Base-by-base conservation (phyloP, 2,329 filamentous ascomycete genomes). In the Diaporthe sp. region DNA sequence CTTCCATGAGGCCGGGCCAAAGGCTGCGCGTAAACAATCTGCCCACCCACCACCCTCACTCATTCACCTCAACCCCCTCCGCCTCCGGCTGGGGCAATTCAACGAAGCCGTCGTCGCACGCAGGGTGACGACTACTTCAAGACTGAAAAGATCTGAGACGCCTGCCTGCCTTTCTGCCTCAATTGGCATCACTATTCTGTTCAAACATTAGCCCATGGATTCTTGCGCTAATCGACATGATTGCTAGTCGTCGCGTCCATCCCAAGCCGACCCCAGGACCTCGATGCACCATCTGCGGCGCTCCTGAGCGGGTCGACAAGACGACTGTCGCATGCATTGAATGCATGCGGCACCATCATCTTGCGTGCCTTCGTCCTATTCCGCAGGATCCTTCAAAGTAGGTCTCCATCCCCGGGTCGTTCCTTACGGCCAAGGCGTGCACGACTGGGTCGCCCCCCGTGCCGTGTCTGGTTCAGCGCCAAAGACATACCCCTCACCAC, bases 121-220 rank as follows among this genome's bases (percentile, higher is more conserved):
- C 82, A 84, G 86, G 77, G 82, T 90, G 87, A 90, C 83, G 89
- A 86, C 82, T 81, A 83, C 80, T 80, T 79, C 75, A 83, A 83
- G 90, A 93, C 91, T 94, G 91, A 93, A 94, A 94, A 94, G 92
- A 94, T 89, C 92, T 94, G 92, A 94, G 88, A 87, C 87, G 81
- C 76, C 79, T 79, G 75, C 76, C 79, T 79, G 75, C 73, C 72
- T 44, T 44, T 53, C 44, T 58, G 10, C 61, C 61, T 34, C 59
- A 28, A n/a, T 5, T 39, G 7, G 49, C 34, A 25, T 55, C 34
- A 39, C 31, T 4, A 19, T 37, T 75, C 74, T 78, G 68, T 70
- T 71, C 76, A 78, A 79, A 77, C 76, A 78, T 75, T 58, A 73
- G 12, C 42, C 58, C 61, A 58, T 58, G 61, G 59, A 58, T 76